phyloP scores from a whole-genome alignment of 805 yeast species.

The Pichia gijzeniarum region DNA sequence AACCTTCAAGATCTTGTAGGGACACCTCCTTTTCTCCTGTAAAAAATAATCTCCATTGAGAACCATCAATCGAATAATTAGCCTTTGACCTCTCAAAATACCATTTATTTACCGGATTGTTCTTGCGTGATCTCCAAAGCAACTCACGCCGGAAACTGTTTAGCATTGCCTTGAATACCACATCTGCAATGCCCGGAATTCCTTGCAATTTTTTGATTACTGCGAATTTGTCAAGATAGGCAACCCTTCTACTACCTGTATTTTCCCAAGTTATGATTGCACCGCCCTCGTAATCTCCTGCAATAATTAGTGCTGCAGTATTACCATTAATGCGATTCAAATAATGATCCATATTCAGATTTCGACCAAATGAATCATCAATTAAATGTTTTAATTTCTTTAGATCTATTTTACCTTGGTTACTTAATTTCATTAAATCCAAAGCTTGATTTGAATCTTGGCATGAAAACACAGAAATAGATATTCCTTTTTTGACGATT shows the following conservation, averaged over 20 bases:
- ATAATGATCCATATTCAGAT: conserved; percentile 62
- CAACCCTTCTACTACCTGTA: conserved; percentile 33
- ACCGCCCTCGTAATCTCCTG: conserved; percentile 94
- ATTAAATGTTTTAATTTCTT: conserved; percentile 53
- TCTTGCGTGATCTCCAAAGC: conserved; percentile 83
- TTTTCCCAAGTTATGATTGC: conserved; percentile 75
- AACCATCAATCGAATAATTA: conserved; percentile 40
- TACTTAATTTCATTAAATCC: conserved; percentile 35
- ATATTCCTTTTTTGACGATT: conserved; percentile 69
- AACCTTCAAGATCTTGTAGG: conserved; percentile 37
- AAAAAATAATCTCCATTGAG: conserved; percentile 37
- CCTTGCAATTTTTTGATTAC: conserved; percentile 82
- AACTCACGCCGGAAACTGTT: conserved; percentile 63
- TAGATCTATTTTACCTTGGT: conserved; percentile 42
- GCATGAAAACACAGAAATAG: conserved; percentile 38
- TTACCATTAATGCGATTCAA: conserved; percentile 54
- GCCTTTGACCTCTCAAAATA: conserved; percentile 88
- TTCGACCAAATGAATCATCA: conserved; percentile 71
- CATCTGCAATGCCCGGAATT: conserved; percentile 87
- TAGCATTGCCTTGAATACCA: conserved; percentile 76
- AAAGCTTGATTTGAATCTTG: conserved; percentile 30
- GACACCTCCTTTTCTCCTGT: conserved; percentile 29
- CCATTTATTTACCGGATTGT: conserved; percentile 95
- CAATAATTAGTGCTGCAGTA: conserved; percentile 72
- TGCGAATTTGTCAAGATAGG: conserved; percentile 92